Conservation (phyloP, 805 yeast species). For the Torulaspora franciscae region DNA sequence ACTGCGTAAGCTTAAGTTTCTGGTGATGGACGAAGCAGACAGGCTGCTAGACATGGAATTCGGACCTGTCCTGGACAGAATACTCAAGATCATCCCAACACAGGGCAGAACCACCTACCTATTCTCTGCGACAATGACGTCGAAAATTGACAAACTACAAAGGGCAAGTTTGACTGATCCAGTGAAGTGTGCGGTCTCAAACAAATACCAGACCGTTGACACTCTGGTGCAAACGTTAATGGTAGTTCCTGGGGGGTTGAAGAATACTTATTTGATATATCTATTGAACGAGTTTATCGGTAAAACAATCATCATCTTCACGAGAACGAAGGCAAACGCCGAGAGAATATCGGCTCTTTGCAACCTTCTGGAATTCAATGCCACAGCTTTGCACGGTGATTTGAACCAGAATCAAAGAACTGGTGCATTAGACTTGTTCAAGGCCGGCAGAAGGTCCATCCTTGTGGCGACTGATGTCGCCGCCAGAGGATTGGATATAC, state of each 20-base stretch:
- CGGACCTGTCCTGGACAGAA: constrained; percentile 88
- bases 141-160: constrained; percentile 89
- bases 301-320: constrained; percentile 81
- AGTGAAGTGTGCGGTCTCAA: constrained; percentile 83
- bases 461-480: constrained; percentile 82
- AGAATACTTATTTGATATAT: constrained; percentile 81
- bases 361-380: constrained; percentile 75
- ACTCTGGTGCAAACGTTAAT: constrained; percentile 84
- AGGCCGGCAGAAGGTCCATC: constrained; percentile 62
- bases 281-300: constrained; percentile 78
- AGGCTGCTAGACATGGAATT: constrained; percentile 92
- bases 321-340: constrained; percentile 92
- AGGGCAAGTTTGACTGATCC: constrained; percentile 87
- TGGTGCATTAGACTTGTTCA: constrained; percentile 75
- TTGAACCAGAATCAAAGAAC: constrained; percentile 77
- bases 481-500: constrained; percentile 85
- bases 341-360: constrained; percentile 83
- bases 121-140: constrained; percentile 96
- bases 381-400: constrained; percentile 94
- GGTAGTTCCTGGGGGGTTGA: constrained; percentile 88
- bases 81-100: constrained; percentile 75
- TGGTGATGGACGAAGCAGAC: constrained; percentile 97
- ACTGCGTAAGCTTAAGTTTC: constrained; percentile 66
- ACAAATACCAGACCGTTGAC: constrained; percentile 87
- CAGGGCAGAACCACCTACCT: constrained; percentile 75